Evolutionary conservation across 176 grass and related monocot species (phyloP), one percentile per base, ranked within the genome.

Genomic region (Eragrostis nindensis): DNA sequence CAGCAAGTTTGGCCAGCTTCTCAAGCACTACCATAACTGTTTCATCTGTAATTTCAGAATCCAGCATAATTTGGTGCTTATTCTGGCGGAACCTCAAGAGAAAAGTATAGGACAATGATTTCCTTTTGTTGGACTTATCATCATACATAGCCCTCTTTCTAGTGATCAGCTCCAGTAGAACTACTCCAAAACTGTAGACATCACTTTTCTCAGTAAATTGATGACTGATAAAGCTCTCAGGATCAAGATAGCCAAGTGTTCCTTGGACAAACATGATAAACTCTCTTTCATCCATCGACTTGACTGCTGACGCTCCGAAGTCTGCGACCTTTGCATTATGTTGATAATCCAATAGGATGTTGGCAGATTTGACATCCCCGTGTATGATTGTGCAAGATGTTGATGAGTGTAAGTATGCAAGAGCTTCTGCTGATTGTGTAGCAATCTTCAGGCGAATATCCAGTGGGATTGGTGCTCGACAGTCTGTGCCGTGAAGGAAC

Each of bases 151-250:
- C 90, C 73, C 73, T 91, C 76, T 89, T 86, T 74, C 87, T 88
- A 30, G 90, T 91, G 56, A 93, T 84, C 19, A 95, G 40, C 62
- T 95, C 93, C 30, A 95, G 38, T 77, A 92, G 75, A 70, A 95
- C 93, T 50, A 84, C 90, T 2, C 84, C 85, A 24, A 80, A 91
- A 14, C 92, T 94, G 73, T 94, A 94, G 11, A 94, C 89, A 57
- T 94, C 92, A 48, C 93, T 96, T 89, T 84, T 90, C 5, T 96
- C 90, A 36, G 90, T 88, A 21, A 97, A 81, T 18, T 67, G 84
- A 0, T 90, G 89, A 32, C 87, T 97, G 22, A 72, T 66, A 64
- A 91, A 97, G 55, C 70, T 83, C 70, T 97, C 91, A 2, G 78
- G 88, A 40, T 97, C 88, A 59, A 97, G 88, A 64, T 97, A 97